phyloP scores from a whole-genome alignment of 2,329 filamentous ascomycete genomes.

The Fusarium sp. region DNA sequence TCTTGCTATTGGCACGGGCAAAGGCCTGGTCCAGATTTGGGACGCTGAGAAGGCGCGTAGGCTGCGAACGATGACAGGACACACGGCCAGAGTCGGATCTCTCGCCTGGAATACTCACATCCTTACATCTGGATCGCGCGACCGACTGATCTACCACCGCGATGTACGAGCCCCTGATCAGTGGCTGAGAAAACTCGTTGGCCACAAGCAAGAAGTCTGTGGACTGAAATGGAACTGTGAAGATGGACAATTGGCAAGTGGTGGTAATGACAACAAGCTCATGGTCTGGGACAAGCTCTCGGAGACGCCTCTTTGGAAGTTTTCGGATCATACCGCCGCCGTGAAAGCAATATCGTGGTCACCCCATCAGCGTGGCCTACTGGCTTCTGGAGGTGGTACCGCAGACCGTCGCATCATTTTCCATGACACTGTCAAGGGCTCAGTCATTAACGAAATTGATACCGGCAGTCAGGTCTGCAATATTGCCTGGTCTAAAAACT shows the following conservation, averaged over 20 bases:
- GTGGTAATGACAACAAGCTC: conserved; percentile 98
- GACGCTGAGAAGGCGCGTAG: conserved; percentile 89
- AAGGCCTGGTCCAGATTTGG: conserved; percentile 97
- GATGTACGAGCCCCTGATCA: conserved; percentile 95
- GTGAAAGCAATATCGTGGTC: conserved; percentile 99
- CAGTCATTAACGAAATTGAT: conserved; percentile 86
- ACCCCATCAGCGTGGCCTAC: conserved; percentile 90
- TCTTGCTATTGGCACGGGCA: conserved; percentile 92
- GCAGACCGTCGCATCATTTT: conserved; percentile 97
- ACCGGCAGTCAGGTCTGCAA: conserved; percentile 99
- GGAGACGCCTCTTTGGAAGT: conserved; percentile 93
- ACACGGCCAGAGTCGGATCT: conserved; percentile 91
- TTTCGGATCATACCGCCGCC: conserved; percentile 92
- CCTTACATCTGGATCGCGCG: conserved; percentile 92
- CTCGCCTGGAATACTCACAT: conserved; percentile 99
- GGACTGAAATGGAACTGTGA: conserved; percentile 97
- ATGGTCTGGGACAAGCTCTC: conserved; percentile 98
- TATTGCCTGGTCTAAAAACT: conserved; percentile 96
- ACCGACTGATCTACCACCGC: conserved; percentile 93
- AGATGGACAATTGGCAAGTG: conserved; percentile 92
- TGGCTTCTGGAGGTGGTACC: conserved; percentile 96
- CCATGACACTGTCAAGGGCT: conserved; percentile 92
- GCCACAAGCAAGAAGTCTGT: conserved; percentile 98
- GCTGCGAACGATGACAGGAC: conserved; percentile 95
- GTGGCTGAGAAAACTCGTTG: conserved; percentile 86